These are phyloP conservation scores for Medicago arabica DNA, from an alignment of 306 rosid species.

Conservation along the genomic window DNA sequence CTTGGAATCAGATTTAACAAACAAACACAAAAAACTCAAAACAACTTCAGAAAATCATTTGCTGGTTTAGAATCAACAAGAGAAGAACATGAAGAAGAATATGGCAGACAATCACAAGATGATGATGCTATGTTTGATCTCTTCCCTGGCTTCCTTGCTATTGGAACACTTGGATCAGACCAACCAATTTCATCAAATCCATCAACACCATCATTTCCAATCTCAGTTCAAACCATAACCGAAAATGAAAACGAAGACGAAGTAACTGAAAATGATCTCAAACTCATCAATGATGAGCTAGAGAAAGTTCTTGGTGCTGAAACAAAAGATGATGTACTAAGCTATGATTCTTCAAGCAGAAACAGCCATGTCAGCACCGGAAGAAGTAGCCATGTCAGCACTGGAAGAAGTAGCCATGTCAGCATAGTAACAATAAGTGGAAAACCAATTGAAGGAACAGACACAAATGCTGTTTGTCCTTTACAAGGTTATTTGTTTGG, in stretches of 20 bases:
- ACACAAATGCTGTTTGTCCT: slow-evolving; percentile 65
- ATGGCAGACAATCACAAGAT: slow-evolving; percentile 52
- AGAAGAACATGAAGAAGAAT: slow-evolving; percentile 53
- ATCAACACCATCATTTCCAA: slow-evolving; percentile 80
- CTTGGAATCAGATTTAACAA: slow-evolving; percentile 60
- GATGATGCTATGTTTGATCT: slow-evolving; percentile 59
- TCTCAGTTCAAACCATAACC: slow-evolving; percentile 79
- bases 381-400: slow-evolving; percentile 69
- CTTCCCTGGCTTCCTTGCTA: slow-evolving; percentile 95
- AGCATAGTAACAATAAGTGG: slow-evolving; percentile 75
- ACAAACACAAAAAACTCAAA: slow-evolving; percentile 60
- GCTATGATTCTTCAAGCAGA: slow-evolving; percentile 80
- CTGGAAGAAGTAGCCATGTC: slow-evolving; percentile 79
- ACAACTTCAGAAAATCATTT: slow-evolving; percentile 68
- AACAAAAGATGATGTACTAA: slow-evolving; percentile 65
- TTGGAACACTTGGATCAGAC: slow-evolving; percentile 90
- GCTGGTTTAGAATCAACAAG: slow-evolving; percentile 70
- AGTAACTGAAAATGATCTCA: slow-evolving; percentile 83
- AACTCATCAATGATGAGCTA: slow-evolving; percentile 83
- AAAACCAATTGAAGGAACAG: slow-evolving; percentile 60
- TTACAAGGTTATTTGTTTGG: slow-evolving; percentile 88
- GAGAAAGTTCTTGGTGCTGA: slow-evolving; percentile 87
- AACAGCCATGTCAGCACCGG: slow-evolving; percentile 89
- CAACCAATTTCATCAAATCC: slow-evolving; percentile 57
- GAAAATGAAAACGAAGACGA: slow-evolving; percentile 86